Percentiles rank a stretch among this genome's conserved stretches.
Conservation (phyloP, 805 yeast genomes). For the Debaryomyces tyrocola region DNA sequence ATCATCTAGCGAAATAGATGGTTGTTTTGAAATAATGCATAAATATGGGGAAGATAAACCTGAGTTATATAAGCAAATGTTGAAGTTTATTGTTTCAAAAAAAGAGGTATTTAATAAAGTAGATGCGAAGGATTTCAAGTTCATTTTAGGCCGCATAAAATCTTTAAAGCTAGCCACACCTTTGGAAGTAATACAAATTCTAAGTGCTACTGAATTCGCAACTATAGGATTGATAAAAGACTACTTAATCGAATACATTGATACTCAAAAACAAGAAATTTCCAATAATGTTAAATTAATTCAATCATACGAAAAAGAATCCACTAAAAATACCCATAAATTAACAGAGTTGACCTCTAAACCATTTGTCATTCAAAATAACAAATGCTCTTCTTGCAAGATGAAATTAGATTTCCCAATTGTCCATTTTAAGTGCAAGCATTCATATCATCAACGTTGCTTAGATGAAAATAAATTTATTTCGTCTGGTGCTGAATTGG, state of each 20-base stretch:
- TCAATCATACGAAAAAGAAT: constrained; percentile 66
- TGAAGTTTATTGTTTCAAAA: constrained; percentile 61
- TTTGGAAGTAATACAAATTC: constrained; percentile 69
- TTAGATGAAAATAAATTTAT: constrained; percentile 48
- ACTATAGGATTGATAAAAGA: constrained; percentile 73
- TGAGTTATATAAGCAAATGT: constrained; percentile 63
- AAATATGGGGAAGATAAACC: constrained; percentile 64
- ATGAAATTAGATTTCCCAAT: constrained; percentile 71
- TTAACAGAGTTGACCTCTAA: constrained; percentile 49
- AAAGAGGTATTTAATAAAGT: constrained; percentile 50
- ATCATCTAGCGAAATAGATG: constrained; percentile 55
- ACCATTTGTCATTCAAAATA: constrained; percentile 58
- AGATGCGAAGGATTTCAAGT: constrained; percentile 48
- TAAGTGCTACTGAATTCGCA: constrained; percentile 61
- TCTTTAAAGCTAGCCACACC: constrained; percentile 61
- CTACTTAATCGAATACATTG: constrained; percentile 61
- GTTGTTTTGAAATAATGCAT: constrained; percentile 56
- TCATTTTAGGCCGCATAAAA: constrained; percentile 55
- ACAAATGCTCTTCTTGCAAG: constrained; percentile 66
- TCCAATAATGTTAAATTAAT: constrained; percentile 66
- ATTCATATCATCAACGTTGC: constrained; percentile 84
- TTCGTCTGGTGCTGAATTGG: constrained; percentile 9
- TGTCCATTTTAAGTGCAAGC: constrained; percentile 82
- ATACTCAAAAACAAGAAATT: constrained; percentile 61
- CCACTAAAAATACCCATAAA: constrained; percentile 51